These are phyloP conservation scores for Helianthus tuberosus DNA, from an alignment of 129 eudicot genomes.

Conservation along the genomic window DNA sequence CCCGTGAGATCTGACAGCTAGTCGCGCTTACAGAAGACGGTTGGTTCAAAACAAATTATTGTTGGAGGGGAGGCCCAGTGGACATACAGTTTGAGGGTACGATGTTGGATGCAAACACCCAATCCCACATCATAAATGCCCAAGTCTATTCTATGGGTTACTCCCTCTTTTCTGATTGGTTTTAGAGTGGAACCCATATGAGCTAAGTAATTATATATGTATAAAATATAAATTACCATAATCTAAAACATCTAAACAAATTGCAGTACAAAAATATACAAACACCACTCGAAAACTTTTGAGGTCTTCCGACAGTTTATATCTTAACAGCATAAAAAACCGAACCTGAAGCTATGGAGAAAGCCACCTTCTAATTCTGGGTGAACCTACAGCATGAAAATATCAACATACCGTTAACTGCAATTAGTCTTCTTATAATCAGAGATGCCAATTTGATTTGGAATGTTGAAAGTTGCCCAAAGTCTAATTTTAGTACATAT, in stretches of 20 bases:
- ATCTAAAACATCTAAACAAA: background rate
- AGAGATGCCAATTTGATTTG: constrained; percentile 5
- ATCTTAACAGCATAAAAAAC: constrained; percentile 8
- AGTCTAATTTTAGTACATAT: no score
- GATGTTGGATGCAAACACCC: background rate
- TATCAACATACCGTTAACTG: constrained; percentile 4
- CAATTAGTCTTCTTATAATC: background rate
- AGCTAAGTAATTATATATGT: background rate
- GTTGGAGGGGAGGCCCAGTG: background rate
- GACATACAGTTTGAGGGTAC: background rate
- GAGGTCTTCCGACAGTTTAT: background rate
- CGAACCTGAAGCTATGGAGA: constrained; percentile 2
- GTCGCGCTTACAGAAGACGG: no score
- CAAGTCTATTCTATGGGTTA: background rate
- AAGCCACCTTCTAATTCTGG: constrained; percentile 16
- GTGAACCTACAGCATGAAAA: constrained; percentile 17
- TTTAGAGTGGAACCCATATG: background rate
- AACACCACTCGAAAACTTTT: background rate
- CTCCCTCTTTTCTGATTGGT: background rate
- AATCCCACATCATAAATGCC: constrained; percentile 5
- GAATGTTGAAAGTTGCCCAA: no score
- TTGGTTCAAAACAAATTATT: background rate
- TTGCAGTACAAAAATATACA: background rate
- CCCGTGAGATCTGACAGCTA: no score
- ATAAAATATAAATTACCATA: background rate